Conservation (phyloP, 2,329 filamentous ascomycete genomes). For the Hymenotorrendiella dingleyae region DNA sequence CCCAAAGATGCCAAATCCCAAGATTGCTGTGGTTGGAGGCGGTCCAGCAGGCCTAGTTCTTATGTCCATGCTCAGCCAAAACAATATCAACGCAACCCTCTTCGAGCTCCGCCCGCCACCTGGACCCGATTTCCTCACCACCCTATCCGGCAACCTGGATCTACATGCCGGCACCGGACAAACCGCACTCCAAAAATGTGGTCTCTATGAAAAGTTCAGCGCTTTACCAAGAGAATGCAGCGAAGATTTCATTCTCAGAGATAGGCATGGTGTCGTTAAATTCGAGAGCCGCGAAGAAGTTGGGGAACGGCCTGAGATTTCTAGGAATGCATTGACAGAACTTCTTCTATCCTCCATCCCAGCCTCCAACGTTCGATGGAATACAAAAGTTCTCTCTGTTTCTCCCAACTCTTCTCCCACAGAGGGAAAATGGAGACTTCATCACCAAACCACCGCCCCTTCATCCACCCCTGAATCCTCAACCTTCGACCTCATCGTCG, state of each 20-base stretch:
- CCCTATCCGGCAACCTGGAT: constrained; percentile 40
- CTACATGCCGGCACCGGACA: constrained; percentile 42
- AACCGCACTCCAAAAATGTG: constrained; percentile 39
- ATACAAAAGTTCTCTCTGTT: constrained; percentile 29
- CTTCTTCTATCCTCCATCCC: constrained; percentile 8
- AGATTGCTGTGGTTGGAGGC: constrained; percentile 19
- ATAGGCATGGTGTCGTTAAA: constrained; percentile 28
- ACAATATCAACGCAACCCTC: constrained; percentile 9
- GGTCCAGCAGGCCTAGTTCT: constrained; percentile 16
- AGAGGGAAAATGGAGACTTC: constrained; percentile 2
- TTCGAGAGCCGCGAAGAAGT: neutral
- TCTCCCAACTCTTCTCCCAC: neutral
- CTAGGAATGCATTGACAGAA: constrained; percentile 9
- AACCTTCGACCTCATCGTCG: constrained; percentile 35
- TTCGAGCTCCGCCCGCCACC: constrained; percentile 15
- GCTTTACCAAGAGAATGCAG: constrained; percentile 24
- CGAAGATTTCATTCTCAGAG: constrained; percentile 32
- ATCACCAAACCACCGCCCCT: constrained; percentile 14
- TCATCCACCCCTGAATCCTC: constrained; percentile 8
- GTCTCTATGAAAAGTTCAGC: constrained; percentile 39
- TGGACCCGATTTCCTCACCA: neutral
- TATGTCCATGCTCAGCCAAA: constrained; percentile 7
- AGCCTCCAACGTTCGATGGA: constrained; percentile 33
- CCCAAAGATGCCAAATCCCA: too few relatives aligned
- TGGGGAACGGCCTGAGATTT: constrained; percentile 8